Conservation (phyloP, 2,329 filamentous ascomycete species). For the Pseudogymnoascus sp. region DNA sequence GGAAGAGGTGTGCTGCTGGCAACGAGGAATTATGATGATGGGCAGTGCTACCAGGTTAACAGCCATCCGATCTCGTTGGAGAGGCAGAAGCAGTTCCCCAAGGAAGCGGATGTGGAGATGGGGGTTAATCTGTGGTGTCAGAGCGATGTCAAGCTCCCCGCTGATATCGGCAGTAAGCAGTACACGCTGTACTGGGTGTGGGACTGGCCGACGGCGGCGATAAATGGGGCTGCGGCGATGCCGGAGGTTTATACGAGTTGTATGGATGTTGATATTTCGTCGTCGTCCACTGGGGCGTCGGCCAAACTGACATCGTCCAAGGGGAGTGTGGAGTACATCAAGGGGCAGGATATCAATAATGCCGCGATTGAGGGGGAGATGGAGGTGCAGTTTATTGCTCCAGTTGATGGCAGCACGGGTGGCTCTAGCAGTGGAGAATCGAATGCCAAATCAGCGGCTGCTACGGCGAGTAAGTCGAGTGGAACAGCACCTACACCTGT, state of each 20-base stretch:
- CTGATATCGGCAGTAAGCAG: conserved; percentile 40
- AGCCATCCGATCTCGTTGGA: conserved; percentile 20
- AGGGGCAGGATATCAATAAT: conserved; percentile 1
- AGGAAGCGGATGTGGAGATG: conserved; percentile 43
- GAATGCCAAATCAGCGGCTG: background rate
- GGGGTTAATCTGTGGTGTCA: conserved; percentile 6
- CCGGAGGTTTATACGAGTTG: conserved; percentile 50
- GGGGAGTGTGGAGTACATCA: background rate
- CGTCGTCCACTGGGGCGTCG: background rate
- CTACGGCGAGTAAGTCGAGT: background rate
- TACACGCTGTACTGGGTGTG: conserved; percentile 91
- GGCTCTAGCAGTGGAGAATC: background rate
- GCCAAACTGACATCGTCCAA: background rate
- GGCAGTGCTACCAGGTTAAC: conserved; percentile 76
- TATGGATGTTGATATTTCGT: conserved; percentile 35
- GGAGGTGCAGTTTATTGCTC: background rate
- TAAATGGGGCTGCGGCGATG: conserved; percentile 33
- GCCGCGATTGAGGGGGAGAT: background rate
- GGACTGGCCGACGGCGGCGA: conserved; percentile 59
- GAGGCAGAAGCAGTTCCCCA: conserved; percentile 44
- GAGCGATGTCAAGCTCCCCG: conserved; percentile 11
- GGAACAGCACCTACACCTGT: background rate
- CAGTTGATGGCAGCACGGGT: background rate
- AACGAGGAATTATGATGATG: conserved; percentile 75
- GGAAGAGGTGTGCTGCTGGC: conserved; percentile 64